Base-by-base conservation (phyloP, 345 rosid genomes). In the Angophora floribunda region DNA sequence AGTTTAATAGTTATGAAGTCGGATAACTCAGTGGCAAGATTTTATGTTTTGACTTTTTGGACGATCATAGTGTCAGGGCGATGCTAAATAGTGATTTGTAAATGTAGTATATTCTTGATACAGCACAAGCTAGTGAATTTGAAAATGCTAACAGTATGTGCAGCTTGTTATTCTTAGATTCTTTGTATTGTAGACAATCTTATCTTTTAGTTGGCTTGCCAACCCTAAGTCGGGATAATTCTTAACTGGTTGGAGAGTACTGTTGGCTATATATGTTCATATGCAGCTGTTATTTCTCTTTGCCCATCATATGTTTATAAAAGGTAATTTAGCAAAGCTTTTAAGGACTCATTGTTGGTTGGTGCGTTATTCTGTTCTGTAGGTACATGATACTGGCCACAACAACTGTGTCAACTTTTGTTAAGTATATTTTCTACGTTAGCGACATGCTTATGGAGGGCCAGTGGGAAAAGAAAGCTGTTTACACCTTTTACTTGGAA, bases 321-420 rank as follows among this genome's bases (percentile, higher is more conserved):
- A 21, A 24, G 12, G 19, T 51, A n/a, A 50, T 51, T 51, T 28
- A 51, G 24, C 14, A 75, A 41, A 19, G 21, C 57, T 50, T 26
- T 50, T 85, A 45, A 19, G 16, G 65, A 45, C 49, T 59, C 67
- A 86, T 53, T 51, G 13, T 53, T 49, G 14, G 32, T 89, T 7
- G 19, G 24, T 85, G 49, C 41, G 28, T 26, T 84, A 61, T 85
- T 89, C 41, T 50, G 17, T 87, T 86, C 86, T 15, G 87, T 85
- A 97, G 99, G 99, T 97, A 97, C 89, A 94, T 96, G 99, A 97
- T 97, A 89, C 92, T 97, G 88, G 99, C 96, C 22, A 97, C 99
- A 14, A 95, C 99, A 79, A 96, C 99, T 6, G 91, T 97, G 79
- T 95, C 98, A 13, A 93, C 96, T 53, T 94, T 97, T 91, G 95